Conservation (phyloP, 495 filamentous ascomycete species). For the Aspergillus egyptiacus region DNA sequence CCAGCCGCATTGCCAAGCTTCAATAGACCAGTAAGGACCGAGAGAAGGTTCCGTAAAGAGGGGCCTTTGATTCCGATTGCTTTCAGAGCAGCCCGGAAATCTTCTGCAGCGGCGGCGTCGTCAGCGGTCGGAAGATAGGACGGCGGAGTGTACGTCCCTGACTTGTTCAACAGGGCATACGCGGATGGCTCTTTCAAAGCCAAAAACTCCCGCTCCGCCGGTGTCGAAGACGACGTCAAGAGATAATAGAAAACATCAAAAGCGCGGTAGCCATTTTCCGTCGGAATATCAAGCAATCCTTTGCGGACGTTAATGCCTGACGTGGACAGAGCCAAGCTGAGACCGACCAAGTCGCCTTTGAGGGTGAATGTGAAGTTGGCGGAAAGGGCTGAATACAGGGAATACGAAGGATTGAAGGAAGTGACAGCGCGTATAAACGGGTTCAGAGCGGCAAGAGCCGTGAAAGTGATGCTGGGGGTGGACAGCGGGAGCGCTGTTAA, state of each 20-base stretch:
- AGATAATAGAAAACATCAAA: conserved; percentile 99
- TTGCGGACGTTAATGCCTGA: conserved; percentile 80
- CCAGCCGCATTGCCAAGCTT: conserved; percentile 89
- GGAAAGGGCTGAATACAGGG: conserved; percentile 74
- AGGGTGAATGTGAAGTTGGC: conserved; percentile 77
- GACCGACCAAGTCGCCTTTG: conserved; percentile 67
- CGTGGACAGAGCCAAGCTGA: conserved; percentile 72
- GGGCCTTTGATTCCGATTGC: conserved; percentile 88
- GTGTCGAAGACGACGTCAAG: conserved; percentile 80
- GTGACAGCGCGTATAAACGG: conserved; percentile 86
- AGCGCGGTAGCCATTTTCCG: conserved; percentile 78
- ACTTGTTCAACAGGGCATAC: conserved; percentile 74
- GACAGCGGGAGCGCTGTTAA: conserved; percentile 71
- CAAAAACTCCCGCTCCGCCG: conserved; percentile 87
- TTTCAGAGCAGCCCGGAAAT: conserved; percentile 77
- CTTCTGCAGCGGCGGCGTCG: conserved; percentile 87
- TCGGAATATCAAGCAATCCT: conserved; percentile 76
- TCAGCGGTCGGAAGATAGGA: conserved; percentile 89
- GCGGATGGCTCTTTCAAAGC: conserved; percentile 70
- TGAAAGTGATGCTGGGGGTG: conserved; percentile 66
- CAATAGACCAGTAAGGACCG: conserved; percentile 75
- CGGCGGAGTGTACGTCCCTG: conserved; percentile 80
- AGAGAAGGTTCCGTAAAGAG: conserved; percentile 70
- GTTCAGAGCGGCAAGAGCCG: conserved; percentile 68
- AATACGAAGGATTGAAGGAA: conserved; percentile 78